phyloP scores from a whole-genome alignment of 1,284 basidiomycete species.

The Irpex rosettiformis region DNA sequence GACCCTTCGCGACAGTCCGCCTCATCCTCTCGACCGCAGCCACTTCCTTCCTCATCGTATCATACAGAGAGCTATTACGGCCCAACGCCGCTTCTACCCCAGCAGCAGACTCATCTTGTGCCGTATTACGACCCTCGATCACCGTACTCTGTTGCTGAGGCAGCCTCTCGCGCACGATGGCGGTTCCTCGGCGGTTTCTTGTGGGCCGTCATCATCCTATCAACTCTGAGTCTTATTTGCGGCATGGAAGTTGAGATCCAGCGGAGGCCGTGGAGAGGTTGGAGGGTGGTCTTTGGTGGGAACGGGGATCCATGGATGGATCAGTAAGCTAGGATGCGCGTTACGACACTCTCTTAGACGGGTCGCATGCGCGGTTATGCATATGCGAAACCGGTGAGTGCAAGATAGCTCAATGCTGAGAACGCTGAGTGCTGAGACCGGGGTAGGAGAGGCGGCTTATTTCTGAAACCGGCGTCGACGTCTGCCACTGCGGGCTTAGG shows the following conservation, averaged over 20 bases:
- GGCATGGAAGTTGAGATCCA: constrained; percentile 24
- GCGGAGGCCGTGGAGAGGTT: constrained; percentile 13
- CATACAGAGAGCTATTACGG: constrained; percentile 25
- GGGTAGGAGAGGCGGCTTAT: background rate
- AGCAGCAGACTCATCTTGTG: constrained; percentile 26
- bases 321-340: constrained; percentile 6
- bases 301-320: constrained; percentile 8
- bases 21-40: constrained; percentile 6
- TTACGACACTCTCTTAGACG: too few species aligned
- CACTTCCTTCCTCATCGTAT: constrained; percentile 14
- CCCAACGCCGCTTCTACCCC: constrained; percentile 26
- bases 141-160: constrained; percentile 25
- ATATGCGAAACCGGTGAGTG: background rate
- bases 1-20: constrained; percentile 12
- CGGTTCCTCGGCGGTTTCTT: constrained; percentile 27
- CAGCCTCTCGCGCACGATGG: constrained; percentile 26
- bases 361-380: too few species aligned
- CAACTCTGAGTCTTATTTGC: constrained; percentile 22
- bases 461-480: background rate
- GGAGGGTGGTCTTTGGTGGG: constrained; percentile 9
- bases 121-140: constrained; percentile 33
- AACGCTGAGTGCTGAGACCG: background rate
- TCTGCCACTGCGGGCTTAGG: background rate
- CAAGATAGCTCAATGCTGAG: background rate
- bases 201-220: constrained; percentile 27